A percentile compares a stretch with the other conserved stretches of the same genome.
phyloP scores from a whole-genome alignment of 1,139 yeast genomes.

The Sugiyamaella castrensis region DNA sequence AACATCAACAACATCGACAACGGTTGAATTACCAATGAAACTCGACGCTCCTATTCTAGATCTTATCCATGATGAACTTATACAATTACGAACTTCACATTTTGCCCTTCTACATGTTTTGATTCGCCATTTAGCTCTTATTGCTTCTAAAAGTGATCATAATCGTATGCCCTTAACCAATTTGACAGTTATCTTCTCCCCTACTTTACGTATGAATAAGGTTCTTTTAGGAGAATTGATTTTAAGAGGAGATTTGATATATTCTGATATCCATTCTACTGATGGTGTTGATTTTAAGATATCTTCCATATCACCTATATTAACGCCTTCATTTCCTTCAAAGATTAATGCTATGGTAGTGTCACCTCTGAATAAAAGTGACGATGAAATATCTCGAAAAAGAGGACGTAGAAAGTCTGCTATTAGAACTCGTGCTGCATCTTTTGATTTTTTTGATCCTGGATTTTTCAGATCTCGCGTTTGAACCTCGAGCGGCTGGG shows the following conservation, averaged over 20 bases:
- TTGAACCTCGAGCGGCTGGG: no score
- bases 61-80: conserved; percentile 24
- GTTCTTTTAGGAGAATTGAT: conserved; percentile 27
- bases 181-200: conserved; percentile 34
- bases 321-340: no score
- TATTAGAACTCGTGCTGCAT: conserved; percentile 7
- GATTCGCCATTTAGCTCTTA: conserved; percentile 29
- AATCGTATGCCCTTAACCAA: conserved; percentile 35
- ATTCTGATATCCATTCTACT: conserved; percentile 5
- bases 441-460: conserved; percentile 15
- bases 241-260: conserved; percentile 19
- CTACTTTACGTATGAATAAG: conserved; percentile 33
- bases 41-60: no score
- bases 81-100: conserved; percentile 25
- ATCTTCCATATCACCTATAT: background rate
- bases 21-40: background rate
- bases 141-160: conserved; percentile 20
- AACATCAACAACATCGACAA: background rate
- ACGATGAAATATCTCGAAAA: background rate
- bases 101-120: conserved; percentile 32
- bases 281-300: background rate
- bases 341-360: background rate
- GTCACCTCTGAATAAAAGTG: background rate
- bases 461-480: conserved; percentile 7
- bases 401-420: background rate